These are phyloP conservation scores for Cenchrus americanus DNA, from an alignment of 176 grass and related monocot species.

Conservation along the genomic window DNA sequence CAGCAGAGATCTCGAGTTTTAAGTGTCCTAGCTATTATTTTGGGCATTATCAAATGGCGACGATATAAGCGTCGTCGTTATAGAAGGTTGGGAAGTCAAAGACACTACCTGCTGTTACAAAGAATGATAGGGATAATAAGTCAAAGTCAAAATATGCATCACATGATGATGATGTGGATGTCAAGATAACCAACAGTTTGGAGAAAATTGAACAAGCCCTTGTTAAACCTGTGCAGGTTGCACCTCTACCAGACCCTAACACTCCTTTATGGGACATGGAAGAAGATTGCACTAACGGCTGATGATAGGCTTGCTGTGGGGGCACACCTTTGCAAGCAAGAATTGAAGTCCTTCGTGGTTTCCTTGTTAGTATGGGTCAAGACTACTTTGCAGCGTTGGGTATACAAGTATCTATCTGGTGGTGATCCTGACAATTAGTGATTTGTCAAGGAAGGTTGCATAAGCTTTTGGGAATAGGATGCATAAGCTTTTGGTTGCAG, in stretches of 20 bases:
- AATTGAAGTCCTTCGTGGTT: constrained; percentile 11
- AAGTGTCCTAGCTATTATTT: too few relatives aligned
- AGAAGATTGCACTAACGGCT: not conserved
- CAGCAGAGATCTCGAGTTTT: too few relatives aligned
- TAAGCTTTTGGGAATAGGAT: not conserved
- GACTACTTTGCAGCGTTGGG: constrained; percentile 13
- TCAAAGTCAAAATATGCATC: not conserved
- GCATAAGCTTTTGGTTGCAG: not conserved
- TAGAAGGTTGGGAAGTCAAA: not conserved
- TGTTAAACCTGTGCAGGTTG: constrained; percentile 9
- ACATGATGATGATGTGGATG: not conserved
- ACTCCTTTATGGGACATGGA: constrained; percentile 1
- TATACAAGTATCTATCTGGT: constrained; percentile 2
- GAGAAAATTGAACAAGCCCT: not conserved
- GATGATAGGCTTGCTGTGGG: not conserved
- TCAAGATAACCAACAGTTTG: not conserved
- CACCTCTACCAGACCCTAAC: not conserved
- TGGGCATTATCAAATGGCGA: not conserved
- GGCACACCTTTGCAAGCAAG: constrained; percentile 13
- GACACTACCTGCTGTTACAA: not conserved
- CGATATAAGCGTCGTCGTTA: not conserved
- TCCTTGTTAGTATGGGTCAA: constrained; percentile 8
- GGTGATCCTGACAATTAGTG: not conserved
- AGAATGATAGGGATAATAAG: not conserved
- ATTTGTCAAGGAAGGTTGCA: not conserved